Evolutionary conservation across 2,329 filamentous ascomycete species (phyloP), one percentile per base, ranked within the genome.

Genomic region (Hypoxylon sp.): DNA sequence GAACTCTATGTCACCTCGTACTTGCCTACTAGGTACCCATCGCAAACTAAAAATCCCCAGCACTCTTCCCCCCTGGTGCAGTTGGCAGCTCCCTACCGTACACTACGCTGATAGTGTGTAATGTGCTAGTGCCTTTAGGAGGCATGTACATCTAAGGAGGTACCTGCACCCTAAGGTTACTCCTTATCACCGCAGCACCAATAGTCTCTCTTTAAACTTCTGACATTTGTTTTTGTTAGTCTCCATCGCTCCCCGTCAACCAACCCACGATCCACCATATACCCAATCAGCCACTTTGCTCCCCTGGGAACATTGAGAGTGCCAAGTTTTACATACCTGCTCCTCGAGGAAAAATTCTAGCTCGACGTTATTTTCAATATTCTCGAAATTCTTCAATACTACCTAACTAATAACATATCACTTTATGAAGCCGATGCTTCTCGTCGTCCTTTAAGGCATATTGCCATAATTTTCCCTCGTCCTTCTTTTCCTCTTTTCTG

Each of bases 391-490:
- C 51, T 58, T 46, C 60, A 52, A 64, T 69, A 65, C 56, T 53
- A 66, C 56, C 63, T 67, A 58, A 61, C 51, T 67, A 64, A 59
- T 62, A 63, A 51, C 48, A 43, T 63, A 59, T 61, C 56, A 61
- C 38, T 45, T 34, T 59, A 55, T 67, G 43, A 38, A 65, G 14
- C 25, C 38, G 59, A 68, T 70, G 57, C 25, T 66, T 63, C 46
- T 70, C 46, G 50, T 30, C 56, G 32, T 60, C 56, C 34, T 23
- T 36, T 58, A 50, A 68, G 65, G 57, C 65, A 46, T 59, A 48
- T 63, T 63, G 55, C 50, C 52, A 57, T 63, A 56, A 60, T 64
- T 21, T 64, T 21, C 30, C 21, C 30, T 34, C 14, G 38, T 32
- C 38, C 23, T 50, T 57, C 48, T 45, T 45, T 38, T 45, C 51